Evolutionary conservation across 495 filamentous ascomycete genomes (phyloP), one percentile per base, ranked within the genome.

Genomic region (Penicillium egyptiacum): DNA sequence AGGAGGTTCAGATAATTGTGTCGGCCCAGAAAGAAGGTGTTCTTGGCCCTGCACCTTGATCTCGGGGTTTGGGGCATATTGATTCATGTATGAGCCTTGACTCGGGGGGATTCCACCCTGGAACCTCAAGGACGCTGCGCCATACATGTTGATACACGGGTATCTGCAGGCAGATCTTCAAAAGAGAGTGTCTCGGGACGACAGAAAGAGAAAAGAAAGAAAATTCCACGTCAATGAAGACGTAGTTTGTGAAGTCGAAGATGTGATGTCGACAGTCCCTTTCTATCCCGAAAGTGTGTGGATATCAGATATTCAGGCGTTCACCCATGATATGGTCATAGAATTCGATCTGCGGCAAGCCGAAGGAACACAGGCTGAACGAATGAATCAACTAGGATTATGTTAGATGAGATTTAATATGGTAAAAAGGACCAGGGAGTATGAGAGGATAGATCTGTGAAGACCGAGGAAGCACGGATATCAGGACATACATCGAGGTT

Each of bases 41-140:
- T 49, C 53, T 23, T 35, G 46, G 9, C 19, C 41, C 4, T 48
- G 44, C 25, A 44, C 35, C 39, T 22, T 51, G 22, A 51, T 61
- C 40, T 47, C 19, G 8, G 30, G 51, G 23, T 56, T 58, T 57
- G 44, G 7, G 20, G 48, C 40, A 61, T 48, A 28, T 22, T 47
- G 56, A 43, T 59, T 37, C 50, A 60, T 55, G 53, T 48, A 61
- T 64, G 61, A 35, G 26, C 42, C 31, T 53, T 60, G 57, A 41
- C n/a, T 52, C 17, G 55, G 41, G 47, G 46, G 31, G 1, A 55
- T 47, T n/a, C 58, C 41, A 16, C 55, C 30, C 30, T 60, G 63
- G 26, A 60, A 55, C 12, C 19, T 40, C 46, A 62, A 53, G 35
- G 62, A 50, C 11, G 56, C 30, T 25, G 62, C 50, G 17, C 37